A percentile compares a stretch with the other conserved stretches of the same genome.
Evolutionary conservation across 2,329 filamentous ascomycete species (phyloP).

Genomic region (Fusarium compactum): DNA sequence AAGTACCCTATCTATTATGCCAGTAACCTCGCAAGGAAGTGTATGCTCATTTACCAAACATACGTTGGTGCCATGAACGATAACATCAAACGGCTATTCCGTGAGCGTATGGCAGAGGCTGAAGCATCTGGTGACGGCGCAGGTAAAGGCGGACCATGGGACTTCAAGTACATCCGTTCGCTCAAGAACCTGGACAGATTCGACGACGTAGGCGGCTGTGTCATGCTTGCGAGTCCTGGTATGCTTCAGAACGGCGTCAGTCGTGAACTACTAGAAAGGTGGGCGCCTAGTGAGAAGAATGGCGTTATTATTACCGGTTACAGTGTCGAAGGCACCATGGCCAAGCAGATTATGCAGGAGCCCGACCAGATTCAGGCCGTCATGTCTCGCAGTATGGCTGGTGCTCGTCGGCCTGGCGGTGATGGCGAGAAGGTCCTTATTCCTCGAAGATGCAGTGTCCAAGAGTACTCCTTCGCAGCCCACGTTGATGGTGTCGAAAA

Average conservation of each 20-base stretch:
- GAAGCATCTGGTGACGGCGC: slow-evolving; percentile 81
- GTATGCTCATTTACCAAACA: slow-evolving; percentile 98
- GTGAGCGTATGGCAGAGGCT: slow-evolving; percentile 90
- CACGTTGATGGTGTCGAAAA: slow-evolving; percentile 98
- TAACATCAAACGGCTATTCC: slow-evolving; percentile 96
- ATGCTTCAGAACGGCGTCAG: slow-evolving; percentile 98
- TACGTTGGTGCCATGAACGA: slow-evolving; percentile 99
- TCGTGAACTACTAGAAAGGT: slow-evolving; percentile 90
- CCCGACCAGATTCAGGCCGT: slow-evolving; percentile 95
- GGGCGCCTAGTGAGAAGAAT: slow-evolving; percentile 96
- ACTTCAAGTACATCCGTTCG: slow-evolving; percentile 93
- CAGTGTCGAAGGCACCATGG: slow-evolving; percentile 98
- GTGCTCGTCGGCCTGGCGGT: slow-evolving; percentile 72
- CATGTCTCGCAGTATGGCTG: slow-evolving; percentile 80
- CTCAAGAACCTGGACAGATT: slow-evolving; percentile 95
- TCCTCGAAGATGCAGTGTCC: slow-evolving; percentile 89
- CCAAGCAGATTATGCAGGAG: slow-evolving; percentile 93
- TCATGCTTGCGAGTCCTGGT: slow-evolving; percentile 97
- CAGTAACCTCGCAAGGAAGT: slow-evolving; percentile 92
- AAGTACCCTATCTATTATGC: slow-evolving; percentile 98
- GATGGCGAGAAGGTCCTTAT: slow-evolving; percentile 93
- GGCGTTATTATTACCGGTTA: slow-evolving; percentile 99
- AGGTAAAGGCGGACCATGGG: slow-evolving; percentile 90
- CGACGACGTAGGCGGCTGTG: slow-evolving; percentile 93
- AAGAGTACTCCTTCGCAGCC: slow-evolving; percentile 95